phyloP scores from a whole-genome alignment of 805 yeast species.

The Yamadazyma sp. region DNA sequence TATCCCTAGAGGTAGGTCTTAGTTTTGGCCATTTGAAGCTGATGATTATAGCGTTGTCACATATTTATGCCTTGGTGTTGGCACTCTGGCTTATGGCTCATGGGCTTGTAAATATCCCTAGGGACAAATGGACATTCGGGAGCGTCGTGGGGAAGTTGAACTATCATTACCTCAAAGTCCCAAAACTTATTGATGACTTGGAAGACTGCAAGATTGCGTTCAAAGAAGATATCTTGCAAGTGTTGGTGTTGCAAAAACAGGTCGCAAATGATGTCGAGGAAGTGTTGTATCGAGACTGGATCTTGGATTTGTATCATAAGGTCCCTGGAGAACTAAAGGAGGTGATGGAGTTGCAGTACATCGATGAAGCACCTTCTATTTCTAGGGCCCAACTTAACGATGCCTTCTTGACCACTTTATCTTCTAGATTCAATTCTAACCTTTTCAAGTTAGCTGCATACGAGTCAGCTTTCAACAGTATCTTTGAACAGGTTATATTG shows the following conservation, averaged over 20 bases:
- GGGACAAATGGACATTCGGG: constrained; percentile 43
- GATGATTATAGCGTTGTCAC: constrained; percentile 72
- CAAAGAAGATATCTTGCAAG: constrained; percentile 61
- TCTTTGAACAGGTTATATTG: constrained; percentile 47
- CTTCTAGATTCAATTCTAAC: constrained; percentile 52
- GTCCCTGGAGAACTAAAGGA: constrained; percentile 42
- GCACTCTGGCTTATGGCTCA: constrained; percentile 87
- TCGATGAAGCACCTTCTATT: constrained; percentile 20
- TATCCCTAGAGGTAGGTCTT: constrained; percentile 51
- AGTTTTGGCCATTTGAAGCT: constrained; percentile 57
- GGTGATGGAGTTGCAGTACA: constrained; percentile 27
- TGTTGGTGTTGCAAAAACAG: constrained; percentile 50
- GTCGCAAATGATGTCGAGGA: constrained; percentile 29
- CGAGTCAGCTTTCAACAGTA: constrained; percentile 54
- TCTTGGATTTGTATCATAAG: constrained; percentile 50
- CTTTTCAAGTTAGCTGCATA: constrained; percentile 53
- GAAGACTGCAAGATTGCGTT: constrained; percentile 63
- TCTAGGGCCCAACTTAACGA: constrained; percentile 36
- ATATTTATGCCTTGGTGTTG: constrained; percentile 69
- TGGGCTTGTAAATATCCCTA: constrained; percentile 70
- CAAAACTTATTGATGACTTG: constrained; percentile 55
- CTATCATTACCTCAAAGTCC: constrained; percentile 52
- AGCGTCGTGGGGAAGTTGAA: constrained; percentile 28
- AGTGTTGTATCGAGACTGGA: constrained; percentile 60
- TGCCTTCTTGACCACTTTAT: constrained; percentile 49